Base-by-base conservation (phyloP, 2,329 filamentous ascomycete genomes). In the Alternaria infectoria region DNA sequence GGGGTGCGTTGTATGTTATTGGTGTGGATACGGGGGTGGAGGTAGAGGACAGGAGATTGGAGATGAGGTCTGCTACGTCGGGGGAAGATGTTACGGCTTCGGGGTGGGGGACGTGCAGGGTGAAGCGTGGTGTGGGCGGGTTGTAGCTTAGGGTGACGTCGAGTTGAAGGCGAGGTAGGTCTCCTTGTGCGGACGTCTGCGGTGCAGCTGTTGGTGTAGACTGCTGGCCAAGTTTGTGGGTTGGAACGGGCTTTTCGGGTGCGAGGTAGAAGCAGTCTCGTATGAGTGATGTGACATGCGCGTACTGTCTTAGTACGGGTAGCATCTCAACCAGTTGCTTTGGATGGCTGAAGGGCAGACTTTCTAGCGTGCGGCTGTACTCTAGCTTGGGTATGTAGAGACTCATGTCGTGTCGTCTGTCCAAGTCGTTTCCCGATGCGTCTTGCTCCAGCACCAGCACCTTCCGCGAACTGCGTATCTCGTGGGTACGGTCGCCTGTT, bases 271-370 rank as follows among this genome's bases (percentile, higher is more conserved):
- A 91, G 60, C 86, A 88, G 54, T 86, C 87, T 59, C 85, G 81
- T 4, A 95, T 83, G 3, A 96, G 79, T 0, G 84, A 87, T 2
- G 88, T 88, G 5, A 93, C 82, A 68, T 91, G 89, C 0, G 90
- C 90, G 73, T 93, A 96, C 76, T 96, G 92, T 13, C 93, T 85
- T 15, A 96, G 66, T 4, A 69, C 69, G 0, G 92, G 91, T n/a
- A 96, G 83, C 74, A 94, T 88, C 57, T 87, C 85, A 7, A 94
- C 82, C 5, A 96, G 81, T 74, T 96, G 92, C 54, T 89, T 87
- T 0, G 93, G 93, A 72, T 96, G 93, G 3, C 88, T 88, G 73
- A 96, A 95, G 0, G 91, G 89, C 30, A 96, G 83, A 59, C 90
- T 88, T 1, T 86, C 86, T 9, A 96, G 78, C 4, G 85, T 83